Base-by-base conservation (phyloP, 2,329 filamentous ascomycete species). In the Penicillium oxalicum region DNA sequence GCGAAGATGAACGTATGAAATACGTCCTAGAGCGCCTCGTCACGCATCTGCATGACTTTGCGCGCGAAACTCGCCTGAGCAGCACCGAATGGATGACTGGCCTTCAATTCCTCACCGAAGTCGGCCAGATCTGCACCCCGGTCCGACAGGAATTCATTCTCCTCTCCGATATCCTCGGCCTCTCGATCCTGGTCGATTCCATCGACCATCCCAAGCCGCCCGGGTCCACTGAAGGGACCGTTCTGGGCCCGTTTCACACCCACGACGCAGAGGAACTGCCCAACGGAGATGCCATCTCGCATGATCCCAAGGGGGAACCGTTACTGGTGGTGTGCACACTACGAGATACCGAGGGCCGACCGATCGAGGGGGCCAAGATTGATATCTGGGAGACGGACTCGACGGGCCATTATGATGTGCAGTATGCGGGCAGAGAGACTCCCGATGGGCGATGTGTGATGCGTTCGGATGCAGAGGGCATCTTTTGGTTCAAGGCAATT, bases 351-450 rank as follows among this genome's bases (percentile, higher is more conserved):
- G 36, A 69, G 0, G 86, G 86, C 0, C 74, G 73, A 1, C 83
- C 87, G 0, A 74, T 93, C 28, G 53, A 71, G 1, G 81, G 74
- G 40, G 86, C 84, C 28, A 87, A 83, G 63, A 78, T 91, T 53
- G 87, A 93, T 66, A 84, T 93, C 55, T 93, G 88, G 88, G 87
- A 91, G 71, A 89, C 87, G 7, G 88, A 91, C 65, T 83, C 79
- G 50, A 80, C 81, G n/a, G 88, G 88, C 8, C 81, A 84, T 61
- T 93, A 93, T 64, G 88, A 93, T 63, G 87, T 91, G 51, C 87
- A 93, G 69, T 83, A 89, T 64, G 73, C 79, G 0, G 79, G 80
- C 37, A 74, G 83, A 3, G 68, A 76, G 6, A 77, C 74, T 1
- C 85, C 87, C 0, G 86, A 88, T 70, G 87, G 88, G 41, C 75